Conservation (phyloP, 2,329 filamentous ascomycete genomes). For the Colletotrichum spinosum region DNA sequence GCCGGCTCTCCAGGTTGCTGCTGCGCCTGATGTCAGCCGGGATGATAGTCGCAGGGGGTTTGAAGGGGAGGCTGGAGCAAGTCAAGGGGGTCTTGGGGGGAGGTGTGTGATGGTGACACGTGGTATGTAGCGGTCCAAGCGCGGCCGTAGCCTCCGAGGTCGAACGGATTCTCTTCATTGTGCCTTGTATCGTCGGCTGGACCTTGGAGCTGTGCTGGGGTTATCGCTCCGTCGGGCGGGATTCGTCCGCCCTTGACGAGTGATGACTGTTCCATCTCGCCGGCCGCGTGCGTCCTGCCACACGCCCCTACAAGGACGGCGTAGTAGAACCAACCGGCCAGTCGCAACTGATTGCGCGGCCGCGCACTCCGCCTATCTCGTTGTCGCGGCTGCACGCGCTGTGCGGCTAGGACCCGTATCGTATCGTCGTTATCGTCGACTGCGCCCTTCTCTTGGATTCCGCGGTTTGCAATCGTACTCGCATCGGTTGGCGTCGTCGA, state of each 20-base stretch:
- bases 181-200: neutral
- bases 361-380: conserved; percentile 19
- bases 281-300: neutral
- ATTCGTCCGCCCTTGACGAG: conserved; percentile 21
- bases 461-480: conserved; percentile 24
- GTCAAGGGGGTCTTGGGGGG: neutral
- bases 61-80: conserved; percentile 3
- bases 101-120: conserved; percentile 21
- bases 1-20: neutral
- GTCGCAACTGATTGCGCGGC: conserved; percentile 26
- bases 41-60: conserved; percentile 12
- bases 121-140: conserved; percentile 23
- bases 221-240: conserved; percentile 12
- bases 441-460: conserved; percentile 16
- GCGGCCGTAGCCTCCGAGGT: conserved; percentile 12
- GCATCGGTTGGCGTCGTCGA: neutral
- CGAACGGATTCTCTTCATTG: conserved; percentile 9
- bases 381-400: conserved; percentile 10
- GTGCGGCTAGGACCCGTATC: conserved; percentile 20
- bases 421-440: conserved; percentile 32
- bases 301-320: neutral
- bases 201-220: too few relatives aligned
- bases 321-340: conserved; percentile 11
- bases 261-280: conserved; percentile 17
- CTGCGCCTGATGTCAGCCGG: conserved; percentile 32